These are phyloP conservation scores for Claviceps fusiformis DNA, from an alignment of 2,329 filamentous ascomycete genomes.

Conservation along the genomic window DNA sequence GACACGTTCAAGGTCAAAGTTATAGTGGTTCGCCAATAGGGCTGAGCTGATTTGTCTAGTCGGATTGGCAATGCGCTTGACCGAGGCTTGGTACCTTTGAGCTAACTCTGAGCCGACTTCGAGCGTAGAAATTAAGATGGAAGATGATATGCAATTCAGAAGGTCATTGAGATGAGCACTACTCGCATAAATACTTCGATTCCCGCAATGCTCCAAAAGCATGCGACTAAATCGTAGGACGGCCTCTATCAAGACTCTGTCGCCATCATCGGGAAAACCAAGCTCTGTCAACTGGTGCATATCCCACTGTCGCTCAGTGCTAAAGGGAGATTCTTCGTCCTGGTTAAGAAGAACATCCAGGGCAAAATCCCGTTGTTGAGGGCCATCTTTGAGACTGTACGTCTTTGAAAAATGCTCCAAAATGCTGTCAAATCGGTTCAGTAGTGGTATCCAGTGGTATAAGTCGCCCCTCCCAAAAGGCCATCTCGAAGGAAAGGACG, in stretches of 20 bases:
- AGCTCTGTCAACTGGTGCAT: constrained; percentile 36
- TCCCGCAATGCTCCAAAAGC: constrained; percentile 88
- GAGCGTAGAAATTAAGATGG: constrained; percentile 64
- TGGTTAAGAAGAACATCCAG: constrained; percentile 50
- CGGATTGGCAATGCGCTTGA: constrained; percentile 58
- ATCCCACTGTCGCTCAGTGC: constrained; percentile 32
- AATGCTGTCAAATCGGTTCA: constrained; percentile 87
- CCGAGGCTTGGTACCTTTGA: constrained; percentile 81
- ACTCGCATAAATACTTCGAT: constrained; percentile 90
- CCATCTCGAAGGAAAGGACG: constrained; percentile 77
- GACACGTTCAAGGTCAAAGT: constrained; percentile 65
- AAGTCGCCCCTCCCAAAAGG: constrained; percentile 90
- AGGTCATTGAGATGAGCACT: constrained; percentile 81
- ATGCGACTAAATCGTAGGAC: constrained; percentile 77
- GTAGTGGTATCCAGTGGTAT: constrained; percentile 92
- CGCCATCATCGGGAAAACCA: constrained; percentile 61
- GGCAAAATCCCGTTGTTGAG: constrained; percentile 65
- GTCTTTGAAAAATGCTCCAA: constrained; percentile 67
- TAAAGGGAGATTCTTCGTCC: constrained; percentile 35
- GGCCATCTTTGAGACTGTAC: constrained; percentile 68
- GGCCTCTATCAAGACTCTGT: constrained; percentile 64
- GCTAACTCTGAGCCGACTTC: constrained; percentile 75
- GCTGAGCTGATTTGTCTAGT: constrained; percentile 55
- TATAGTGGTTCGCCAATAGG: constrained; percentile 73
- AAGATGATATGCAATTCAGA: constrained; percentile 72